Evolutionary conservation across 352 stramenopile genomes (phyloP), one percentile per base, ranked within the genome.

Genomic region (Thalassiosira mediterranea): DNA sequence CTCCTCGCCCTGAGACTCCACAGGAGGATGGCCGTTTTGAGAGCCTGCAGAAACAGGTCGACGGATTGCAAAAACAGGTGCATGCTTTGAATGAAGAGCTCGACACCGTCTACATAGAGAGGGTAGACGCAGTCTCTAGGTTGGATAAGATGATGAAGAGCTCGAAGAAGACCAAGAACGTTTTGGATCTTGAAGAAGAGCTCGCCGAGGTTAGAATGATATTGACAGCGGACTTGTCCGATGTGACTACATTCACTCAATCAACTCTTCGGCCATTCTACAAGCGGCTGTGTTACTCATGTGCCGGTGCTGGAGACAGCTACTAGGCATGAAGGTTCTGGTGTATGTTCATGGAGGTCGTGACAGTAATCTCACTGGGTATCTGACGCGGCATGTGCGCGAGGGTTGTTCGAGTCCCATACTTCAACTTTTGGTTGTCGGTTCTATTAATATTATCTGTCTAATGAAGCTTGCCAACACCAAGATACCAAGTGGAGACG

Each of bases 21-120:
- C 37, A 23, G 2, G 38, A 46, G 38, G 34, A 46, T 25, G 58
- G 56, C 23, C 61, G 37, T n/a, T 53, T 71, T 44, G 31, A 71
- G 25, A 53, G 53, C 31, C 32, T 71, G n/a, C 61, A 71, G n/a
- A 61, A 62, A 10, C 23, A 62, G 8, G 19, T 71, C 11, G 15
- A 37, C 4, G 23, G 53, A n/a, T 48, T 32, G 1, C 44, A 71
- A 13, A 29, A 40, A 25, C 31, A 28, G 3, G 47, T 71, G 11
- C 15, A 52, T 21, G 32, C 26, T 26, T 62, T 71, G 49, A 61
- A 56, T 26, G 3, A 61, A 44, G 61, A 71, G 23, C 48, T 71
- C 19, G 61, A 62, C 52, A 17, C 34, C 34, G 34, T 62, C 0
- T 42, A 71, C 25, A 62, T 19, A 11, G 47, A 71, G 34, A 60